Percentiles rank a stretch among this genome's conserved stretches.
These are phyloP conservation scores for Medakamo hakoo DNA, from an alignment of 139 green algal species.

Conservation along the genomic window DNA sequence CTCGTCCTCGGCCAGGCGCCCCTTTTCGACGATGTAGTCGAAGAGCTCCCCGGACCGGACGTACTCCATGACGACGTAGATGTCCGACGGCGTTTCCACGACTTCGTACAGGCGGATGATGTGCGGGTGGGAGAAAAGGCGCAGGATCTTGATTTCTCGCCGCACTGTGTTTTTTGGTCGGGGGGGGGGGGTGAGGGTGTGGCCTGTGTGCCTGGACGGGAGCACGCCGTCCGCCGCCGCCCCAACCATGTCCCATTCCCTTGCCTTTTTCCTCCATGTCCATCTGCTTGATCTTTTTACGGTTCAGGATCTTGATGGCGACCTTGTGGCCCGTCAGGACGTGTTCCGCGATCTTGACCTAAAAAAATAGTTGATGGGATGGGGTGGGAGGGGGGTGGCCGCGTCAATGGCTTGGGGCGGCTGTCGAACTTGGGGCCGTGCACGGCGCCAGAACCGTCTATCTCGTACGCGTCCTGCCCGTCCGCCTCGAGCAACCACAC, in stretches of 20 bases:
- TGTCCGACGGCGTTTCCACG: constrained; percentile 89
- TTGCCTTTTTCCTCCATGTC: constrained; percentile 99
- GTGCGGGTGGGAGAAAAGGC: constrained; percentile 98
- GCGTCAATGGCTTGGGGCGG: too few species aligned
- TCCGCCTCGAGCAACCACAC: too few species aligned
- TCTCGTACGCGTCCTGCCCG: too few species aligned
- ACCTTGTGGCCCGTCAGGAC: constrained; percentile 94
- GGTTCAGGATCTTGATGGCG: constrained; percentile 98
- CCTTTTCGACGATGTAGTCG: constrained; percentile 99
- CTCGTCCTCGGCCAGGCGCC: constrained; percentile 88
- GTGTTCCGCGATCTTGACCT: constrained; percentile 97
- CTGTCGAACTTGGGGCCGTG: too few species aligned
- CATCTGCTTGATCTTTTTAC: constrained; percentile 97
- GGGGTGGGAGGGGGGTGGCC: too few species aligned
- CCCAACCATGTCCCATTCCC: neutral
- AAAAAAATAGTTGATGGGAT: constrained; percentile 2
- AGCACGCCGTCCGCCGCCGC: too few species aligned
- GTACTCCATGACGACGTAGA: constrained; percentile 99
- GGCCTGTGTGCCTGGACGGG: too few species aligned
- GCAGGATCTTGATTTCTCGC: constrained; percentile 91
- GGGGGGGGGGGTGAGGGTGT: neutral
- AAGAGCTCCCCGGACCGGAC: constrained; percentile 95
- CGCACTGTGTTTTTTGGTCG: too few species aligned
- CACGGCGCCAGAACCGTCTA: too few species aligned
- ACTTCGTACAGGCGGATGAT: constrained; percentile 99